Conservation (phyloP, 352 stramenopile species). For the Phytophthora sp. region DNA sequence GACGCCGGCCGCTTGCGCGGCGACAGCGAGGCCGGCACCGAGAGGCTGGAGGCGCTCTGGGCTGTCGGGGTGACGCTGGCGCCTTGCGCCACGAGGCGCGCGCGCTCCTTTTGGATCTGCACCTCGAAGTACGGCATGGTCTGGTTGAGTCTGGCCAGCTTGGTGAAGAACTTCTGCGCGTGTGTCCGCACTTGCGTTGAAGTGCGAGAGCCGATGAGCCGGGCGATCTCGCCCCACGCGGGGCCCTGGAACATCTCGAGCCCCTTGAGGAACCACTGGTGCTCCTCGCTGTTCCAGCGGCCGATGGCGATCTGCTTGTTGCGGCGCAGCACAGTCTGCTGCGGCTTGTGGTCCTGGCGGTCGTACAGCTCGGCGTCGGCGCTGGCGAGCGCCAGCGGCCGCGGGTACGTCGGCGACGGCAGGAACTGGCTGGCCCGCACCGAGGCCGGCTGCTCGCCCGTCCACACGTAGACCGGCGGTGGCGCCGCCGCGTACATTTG, state of each 20-base stretch:
- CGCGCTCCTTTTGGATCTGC: constrained; percentile 77
- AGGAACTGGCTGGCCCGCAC: constrained; percentile 11
- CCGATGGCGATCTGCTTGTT: constrained; percentile 73
- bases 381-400: constrained; percentile 1
- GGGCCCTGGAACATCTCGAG: constrained; percentile 83
- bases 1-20: constrained; percentile 48
- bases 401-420: constrained; percentile 11
- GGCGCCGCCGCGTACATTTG: constrained; percentile 19
- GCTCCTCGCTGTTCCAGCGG: constrained; percentile 79
- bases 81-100: constrained; percentile 59
- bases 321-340: constrained; percentile 25
- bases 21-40: constrained; percentile 46
- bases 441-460: constrained; percentile 13
- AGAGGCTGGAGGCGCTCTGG: constrained; percentile 37
- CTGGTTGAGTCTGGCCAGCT: constrained; percentile 77
- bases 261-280: constrained; percentile 78
- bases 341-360: constrained; percentile 8
- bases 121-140: constrained; percentile 77
- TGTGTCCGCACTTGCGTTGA: constrained; percentile 88
- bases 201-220: constrained; percentile 82
- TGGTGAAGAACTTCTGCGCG: constrained; percentile 91
- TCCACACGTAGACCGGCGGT: constrained; percentile 25
- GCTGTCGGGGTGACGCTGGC: constrained; percentile 55
- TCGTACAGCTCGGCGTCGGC: constrained; percentile 21
- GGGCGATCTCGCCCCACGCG: constrained; percentile 85